Evolutionary conservation across 2,329 filamentous ascomycete genomes (phyloP), one percentile per base, ranked within the genome.

Genomic region (Alternaria sp.): DNA sequence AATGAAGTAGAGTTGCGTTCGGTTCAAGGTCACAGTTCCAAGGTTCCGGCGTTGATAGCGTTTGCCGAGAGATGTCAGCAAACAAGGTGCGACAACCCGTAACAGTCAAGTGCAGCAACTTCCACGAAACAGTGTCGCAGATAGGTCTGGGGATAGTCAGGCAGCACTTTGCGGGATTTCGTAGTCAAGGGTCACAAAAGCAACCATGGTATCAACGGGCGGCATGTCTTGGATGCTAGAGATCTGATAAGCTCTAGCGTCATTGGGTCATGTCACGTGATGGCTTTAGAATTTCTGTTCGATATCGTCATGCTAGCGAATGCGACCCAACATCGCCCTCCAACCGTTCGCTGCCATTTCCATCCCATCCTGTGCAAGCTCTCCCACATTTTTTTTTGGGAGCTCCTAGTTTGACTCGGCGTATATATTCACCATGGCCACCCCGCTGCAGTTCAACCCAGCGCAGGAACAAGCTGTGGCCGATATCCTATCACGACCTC

Each of bases 401-500:
- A 68, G 54, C 36, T 49, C 48, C 48, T 54, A 36, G 43, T 41
- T 26, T 34, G 44, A 43, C 20, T 53, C 48, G 51, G 48, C 46
- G 34, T 38, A 56, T 39, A 46, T 48, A 66, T 62, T 66, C 63
- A 44, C 64, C 67, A 63, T 68, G 66, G 68, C 67, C 59, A 67
- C 64, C 70, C 64, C 59, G 62, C 71, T 79, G 69, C 76, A 75
- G 61, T 64, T 73, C 69, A 71, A 71, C 52, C 70, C 65, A 58
- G 71, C 74, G 63, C 69, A 75, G 66, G 66, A 76, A 67, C 62
- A 73, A 59, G 72, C 74, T 59, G 58, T 77, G 51, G 57, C 88
- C 72, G 87, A 88, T 74, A 87, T 93, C 70, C 78, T 97, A 68
- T 85, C 87, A 73, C 86, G 89, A 74, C 62, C 64, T 48, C 59